These are phyloP conservation scores for Trifolium subterraneum DNA, from an alignment of 306 rosid genomes.

Conservation along the genomic window DNA sequence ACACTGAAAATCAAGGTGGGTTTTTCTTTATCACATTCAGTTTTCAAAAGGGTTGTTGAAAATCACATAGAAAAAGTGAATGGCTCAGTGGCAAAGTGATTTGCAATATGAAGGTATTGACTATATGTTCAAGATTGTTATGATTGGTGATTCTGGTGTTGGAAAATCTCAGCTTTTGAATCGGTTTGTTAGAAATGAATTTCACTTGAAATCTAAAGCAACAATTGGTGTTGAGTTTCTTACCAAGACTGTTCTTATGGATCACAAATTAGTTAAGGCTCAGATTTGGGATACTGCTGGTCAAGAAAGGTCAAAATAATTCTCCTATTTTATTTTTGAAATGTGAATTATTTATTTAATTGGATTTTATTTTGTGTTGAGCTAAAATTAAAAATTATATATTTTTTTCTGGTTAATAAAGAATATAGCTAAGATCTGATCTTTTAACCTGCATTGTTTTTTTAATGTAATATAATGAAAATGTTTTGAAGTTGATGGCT, in stretches of 20 bases:
- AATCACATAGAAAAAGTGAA: constrained; percentile 16
- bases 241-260: constrained; percentile 80
- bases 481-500: constrained; percentile 13
- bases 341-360: constrained; percentile 1
- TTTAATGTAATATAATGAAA: constrained; percentile 5
- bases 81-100: constrained; percentile 71
- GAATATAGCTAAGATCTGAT: constrained; percentile 37
- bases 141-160: constrained; percentile 94
- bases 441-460: background rate
- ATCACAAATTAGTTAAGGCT: constrained; percentile 82
- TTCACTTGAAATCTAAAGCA: constrained; percentile 78
- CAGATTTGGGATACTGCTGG: constrained; percentile 99
- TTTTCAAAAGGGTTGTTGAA: constrained; percentile 40
- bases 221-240: constrained; percentile 95
- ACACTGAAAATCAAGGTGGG: constrained; percentile 17
- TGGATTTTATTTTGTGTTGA: constrained; percentile 10
- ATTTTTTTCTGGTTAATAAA: background rate
- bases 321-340: background rate
- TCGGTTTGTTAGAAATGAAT: constrained; percentile 78
- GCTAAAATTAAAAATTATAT: background rate
- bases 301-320: constrained; percentile 78
- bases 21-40: constrained; percentile 8
- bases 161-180: constrained; percentile 90
- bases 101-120: constrained; percentile 74
- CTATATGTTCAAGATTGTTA: constrained; percentile 83